Base-by-base conservation (phyloP, 352 stramenopile genomes). In the Phytophthora tentaculata region DNA sequence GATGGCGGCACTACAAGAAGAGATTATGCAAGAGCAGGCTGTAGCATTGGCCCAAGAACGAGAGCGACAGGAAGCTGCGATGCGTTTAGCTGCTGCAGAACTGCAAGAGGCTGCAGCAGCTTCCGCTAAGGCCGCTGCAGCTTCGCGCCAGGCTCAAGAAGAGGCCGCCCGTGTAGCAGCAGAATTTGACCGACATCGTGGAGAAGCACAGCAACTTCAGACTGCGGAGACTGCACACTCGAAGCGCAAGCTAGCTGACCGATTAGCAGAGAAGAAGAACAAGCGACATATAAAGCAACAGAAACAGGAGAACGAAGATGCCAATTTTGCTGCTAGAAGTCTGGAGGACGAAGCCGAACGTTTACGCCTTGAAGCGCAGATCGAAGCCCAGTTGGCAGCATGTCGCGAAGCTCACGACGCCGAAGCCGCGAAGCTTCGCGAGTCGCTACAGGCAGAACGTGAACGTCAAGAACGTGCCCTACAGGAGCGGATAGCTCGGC, bases 221-320 rank as follows among this genome's bases (percentile, higher is more conserved):
- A 54, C 77, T 44, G 75, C 51, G 3, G 80, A 90, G 20, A 57
- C 78, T 9, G 48, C 58, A 37, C 64, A 71, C 0, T 83, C 90
- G 20, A 92, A 89, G 61, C 64, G 72, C 17, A 92, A 92, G 63
- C 76, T 94, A 12, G 86, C 86, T 52, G 77, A 80, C 24, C 79
- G 86, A 7, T 76, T 94, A 19, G 79, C 79, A 0, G 82, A 86
- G 13, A 93, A 90, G 68, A 89, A 88, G 53, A 65, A 48, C 22
- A 66, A 41, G 54, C 58, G 61, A 26, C 60, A 73, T 45, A 43
- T 69, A 1, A 69, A 73, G 41, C 52, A 68, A 41, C 50, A 72
- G 39, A 43, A 43, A 35, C 29, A 14, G 35, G 55, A 35, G 20
- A 20, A 44, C 39, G 45, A 63, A 10, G 24, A 39, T 16, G n/a